Base-by-base conservation (phyloP, 768 basidiomycete genomes). In the Steccherinum ochraceum region DNA sequence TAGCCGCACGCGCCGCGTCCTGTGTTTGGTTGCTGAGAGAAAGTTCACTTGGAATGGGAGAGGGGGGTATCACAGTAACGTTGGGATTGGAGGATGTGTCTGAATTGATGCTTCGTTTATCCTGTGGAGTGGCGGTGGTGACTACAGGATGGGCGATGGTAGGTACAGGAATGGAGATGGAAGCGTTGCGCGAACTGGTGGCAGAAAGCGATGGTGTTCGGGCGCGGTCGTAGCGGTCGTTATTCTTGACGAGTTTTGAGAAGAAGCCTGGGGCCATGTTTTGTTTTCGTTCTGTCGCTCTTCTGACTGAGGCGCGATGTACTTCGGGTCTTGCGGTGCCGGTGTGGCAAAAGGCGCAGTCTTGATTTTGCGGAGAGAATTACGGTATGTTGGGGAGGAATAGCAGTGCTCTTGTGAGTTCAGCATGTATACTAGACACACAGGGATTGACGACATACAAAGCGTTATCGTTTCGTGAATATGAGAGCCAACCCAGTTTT, bases 41-140 rank as follows among this genome's bases (percentile, higher is more conserved):
- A 27, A 52, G 50, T 18, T 49, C 24, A 41, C 54, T 51, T 13
- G 53, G 61, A 4, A 54, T 59, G 2, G 67, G 68, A 4, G 68
- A 68, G 0, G 67, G 67, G 4, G 67, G 68, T 18, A 68, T 62
- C 40, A 68, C 57, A 2, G 66, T 68, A 16, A 68, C 65, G 46
- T 63, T 64, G 5, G 57, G 64, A 5, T 61, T 60, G 23, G 55
- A 57, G 16, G 57, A 61, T 35, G 30, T 35, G 42, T 58, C 58
- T 1, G 56, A 61, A 42, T 49, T 52, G 10, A 56, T 50, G 30
- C 51, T 21, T 42, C 35, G 19, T 44, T 45, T 13, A 18, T 21
- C 24, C 46, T 46, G 55, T 23, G 45, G 51, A 24, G 24, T 5
- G 54, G 45, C 27, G 40, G 24, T 24, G 35, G 23, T 55, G 51